Base-by-base conservation (phyloP, 1,139 yeast genomes). In the Candida sp. region DNA sequence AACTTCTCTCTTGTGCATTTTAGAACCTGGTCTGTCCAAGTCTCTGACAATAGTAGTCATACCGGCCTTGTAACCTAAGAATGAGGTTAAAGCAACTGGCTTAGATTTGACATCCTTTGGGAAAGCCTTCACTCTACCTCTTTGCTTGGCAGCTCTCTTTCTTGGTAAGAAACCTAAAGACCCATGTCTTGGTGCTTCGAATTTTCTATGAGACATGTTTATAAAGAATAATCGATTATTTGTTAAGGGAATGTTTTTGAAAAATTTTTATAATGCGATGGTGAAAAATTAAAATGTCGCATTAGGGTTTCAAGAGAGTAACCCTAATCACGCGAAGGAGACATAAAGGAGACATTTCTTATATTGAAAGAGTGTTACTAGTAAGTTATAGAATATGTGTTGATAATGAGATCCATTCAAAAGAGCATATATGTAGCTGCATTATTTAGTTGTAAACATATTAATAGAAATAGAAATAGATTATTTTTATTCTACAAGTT, bases 171-270 rank as follows among this genome's bases (percentile, higher is more conserved):
- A 93, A 71, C 98, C 99, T 75, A 93, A 83, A 76, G 96, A 93
- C 79, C 99, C 99, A 90, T 93, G 98, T 84, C 99, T 90, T 82
- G 99, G 99, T 66, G 95, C 96, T 88, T 93, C 98, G 95, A 72
- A 93, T 85, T 93, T 93, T 87, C 99, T 88, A 93, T 93, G 99
- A 76, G 99, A 93, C 99, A 93, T 93, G 54, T 58, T 66, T 43
- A 34, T 33, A 9, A 39, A 9, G 22, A 41, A 45, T 42, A 40
- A 29, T 41, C 42, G 43, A 42, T 45, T 39, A 33, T 12, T 6
- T 27, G 19, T 15, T 42, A 40, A 29, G 39, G 40, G 43, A 42
- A 43, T 39, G 23, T 12, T 6, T 27, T 6, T 32, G 34, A 32
- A 32, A 32, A 32, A 32, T 32, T 32, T 32, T 32, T 7, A 7